These are phyloP conservation scores for Trypanosomatidae sp. DNA, from an alignment of 208 protist genomes.

Conservation along the genomic window DNA sequence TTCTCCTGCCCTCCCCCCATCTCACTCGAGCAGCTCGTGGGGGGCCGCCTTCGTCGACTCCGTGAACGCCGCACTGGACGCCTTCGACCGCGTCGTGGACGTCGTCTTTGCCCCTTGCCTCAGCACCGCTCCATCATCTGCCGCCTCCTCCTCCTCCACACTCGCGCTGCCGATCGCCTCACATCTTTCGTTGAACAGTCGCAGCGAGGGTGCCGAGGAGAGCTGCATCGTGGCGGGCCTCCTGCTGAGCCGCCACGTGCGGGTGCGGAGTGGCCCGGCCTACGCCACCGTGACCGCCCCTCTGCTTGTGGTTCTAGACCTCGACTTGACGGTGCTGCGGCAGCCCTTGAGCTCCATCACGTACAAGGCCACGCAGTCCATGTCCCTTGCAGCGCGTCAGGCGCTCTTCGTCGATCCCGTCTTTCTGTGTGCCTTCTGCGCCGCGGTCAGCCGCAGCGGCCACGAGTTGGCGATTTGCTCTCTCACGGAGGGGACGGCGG, in stretches of 20 bases:
- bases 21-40: not conserved
- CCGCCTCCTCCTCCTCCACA: not conserved
- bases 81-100: constrained; percentile 8
- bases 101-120: not conserved
- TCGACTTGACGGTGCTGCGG: constrained; percentile 40
- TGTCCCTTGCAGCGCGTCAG: not conserved
- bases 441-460: constrained; percentile 12
- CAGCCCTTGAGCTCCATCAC: constrained; percentile 19
- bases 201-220: not conserved
- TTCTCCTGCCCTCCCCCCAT: not conserved
- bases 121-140: no score
- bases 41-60: constrained; percentile 1
- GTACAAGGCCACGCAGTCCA: constrained; percentile 5
- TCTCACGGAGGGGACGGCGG: constrained; percentile 32
- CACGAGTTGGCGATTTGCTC: constrained; percentile 46
- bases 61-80: constrained; percentile 5
- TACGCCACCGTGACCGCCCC: constrained; percentile 31
- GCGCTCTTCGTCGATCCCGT: constrained; percentile 34
- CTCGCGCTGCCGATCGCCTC: not conserved
- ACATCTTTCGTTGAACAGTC: no score
- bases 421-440: constrained; percentile 34
- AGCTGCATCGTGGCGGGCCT: constrained; percentile 27
- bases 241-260: constrained; percentile 22
- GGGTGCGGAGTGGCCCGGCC: constrained; percentile 12
- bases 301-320: constrained; percentile 42